Evolutionary conservation across 2,329 filamentous ascomycete species (phyloP).

Genomic region (Apiospora rasikravindrae): DNA sequence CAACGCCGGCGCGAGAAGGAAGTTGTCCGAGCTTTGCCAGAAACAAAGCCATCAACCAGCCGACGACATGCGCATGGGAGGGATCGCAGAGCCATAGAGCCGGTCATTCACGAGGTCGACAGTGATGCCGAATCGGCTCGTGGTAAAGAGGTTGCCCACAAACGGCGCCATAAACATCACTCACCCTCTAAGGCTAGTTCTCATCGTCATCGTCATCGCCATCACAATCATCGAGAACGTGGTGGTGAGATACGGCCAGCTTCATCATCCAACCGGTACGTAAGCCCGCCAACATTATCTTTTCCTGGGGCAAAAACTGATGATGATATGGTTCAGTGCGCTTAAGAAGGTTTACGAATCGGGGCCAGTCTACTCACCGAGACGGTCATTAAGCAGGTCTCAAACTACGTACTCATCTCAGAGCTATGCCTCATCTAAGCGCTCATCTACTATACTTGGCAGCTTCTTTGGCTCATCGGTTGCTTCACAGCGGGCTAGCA

Average conservation of each 20-base stretch:
- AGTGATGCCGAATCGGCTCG: slow-evolving; percentile 24
- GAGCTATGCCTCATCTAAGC: slow-evolving; percentile 44
- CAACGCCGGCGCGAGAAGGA: slow-evolving; percentile 1
- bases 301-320: slow-evolving; percentile 30
- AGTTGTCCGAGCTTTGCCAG: slow-evolving; percentile 8
- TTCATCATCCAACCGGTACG: slow-evolving; percentile 39
- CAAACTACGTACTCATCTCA: slow-evolving; percentile 43
- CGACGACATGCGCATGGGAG: slow-evolving; percentile 9
- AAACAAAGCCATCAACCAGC: background rate
- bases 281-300: slow-evolving; percentile 28
- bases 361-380: slow-evolving; percentile 38
- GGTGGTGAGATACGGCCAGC: slow-evolving; percentile 34
- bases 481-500: slow-evolving; percentile 35
- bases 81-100: slow-evolving; percentile 18
- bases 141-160: slow-evolving; percentile 28
- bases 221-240: slow-evolving; percentile 29
- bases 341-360: slow-evolving; percentile 38
- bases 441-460: slow-evolving; percentile 41
- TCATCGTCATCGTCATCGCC: slow-evolving; percentile 29
- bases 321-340: background rate
- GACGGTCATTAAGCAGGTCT: slow-evolving; percentile 38
- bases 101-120: slow-evolving; percentile 26
- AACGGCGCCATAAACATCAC: slow-evolving; percentile 31
- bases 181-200: slow-evolving; percentile 35
- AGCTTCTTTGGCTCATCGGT: slow-evolving; percentile 35